Percentiles rank a stretch among this genome's conserved stretches.
These are phyloP conservation scores for Tripterygium wilfordii DNA, from an alignment of 177 flowering plant species.

Conservation along the genomic window DNA sequence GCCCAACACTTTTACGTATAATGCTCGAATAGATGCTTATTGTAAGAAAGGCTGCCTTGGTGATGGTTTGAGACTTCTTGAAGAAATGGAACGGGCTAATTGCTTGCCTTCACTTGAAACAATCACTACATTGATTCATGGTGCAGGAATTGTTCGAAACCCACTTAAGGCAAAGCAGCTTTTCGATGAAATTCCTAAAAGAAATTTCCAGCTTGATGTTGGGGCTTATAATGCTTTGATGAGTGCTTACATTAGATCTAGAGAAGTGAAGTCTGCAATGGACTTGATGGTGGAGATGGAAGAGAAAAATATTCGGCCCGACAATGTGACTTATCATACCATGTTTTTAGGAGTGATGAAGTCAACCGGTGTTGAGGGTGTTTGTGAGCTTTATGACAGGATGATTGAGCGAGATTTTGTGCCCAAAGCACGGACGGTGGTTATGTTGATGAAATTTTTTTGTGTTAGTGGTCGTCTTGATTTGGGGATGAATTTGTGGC, in stretches of 20 bases:
- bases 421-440: slow-evolving; percentile 65
- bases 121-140: slow-evolving; percentile 83
- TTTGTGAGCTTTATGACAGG: slow-evolving; percentile 41
- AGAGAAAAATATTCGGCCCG: slow-evolving; percentile 45
- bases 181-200: slow-evolving; percentile 55
- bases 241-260: slow-evolving; percentile 40
- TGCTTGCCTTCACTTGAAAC: slow-evolving; percentile 56
- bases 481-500: slow-evolving; percentile 70
- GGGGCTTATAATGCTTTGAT: slow-evolving; percentile 83
- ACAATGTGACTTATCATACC: slow-evolving; percentile 68
- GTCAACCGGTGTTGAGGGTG: slow-evolving; percentile 37
- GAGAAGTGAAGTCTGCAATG: slow-evolving; percentile 48
- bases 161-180: slow-evolving; percentile 41
- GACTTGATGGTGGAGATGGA: slow-evolving; percentile 80
- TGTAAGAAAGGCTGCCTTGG: slow-evolving; percentile 67
- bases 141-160: slow-evolving; percentile 70
- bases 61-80: slow-evolving; percentile 60
- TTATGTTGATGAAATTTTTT: slow-evolving; percentile 74
- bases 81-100: slow-evolving; percentile 65
- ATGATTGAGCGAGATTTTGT: slow-evolving; percentile 57
- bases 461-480: slow-evolving; percentile 43
- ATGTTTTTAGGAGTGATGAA: slow-evolving; percentile 60
- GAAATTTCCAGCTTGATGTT: slow-evolving; percentile 50
- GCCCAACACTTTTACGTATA: slow-evolving; percentile 57
- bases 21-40: slow-evolving; percentile 82